Evolutionary conservation across 441 rosid species (phyloP).

Genomic region (Manihot esculenta): DNA sequence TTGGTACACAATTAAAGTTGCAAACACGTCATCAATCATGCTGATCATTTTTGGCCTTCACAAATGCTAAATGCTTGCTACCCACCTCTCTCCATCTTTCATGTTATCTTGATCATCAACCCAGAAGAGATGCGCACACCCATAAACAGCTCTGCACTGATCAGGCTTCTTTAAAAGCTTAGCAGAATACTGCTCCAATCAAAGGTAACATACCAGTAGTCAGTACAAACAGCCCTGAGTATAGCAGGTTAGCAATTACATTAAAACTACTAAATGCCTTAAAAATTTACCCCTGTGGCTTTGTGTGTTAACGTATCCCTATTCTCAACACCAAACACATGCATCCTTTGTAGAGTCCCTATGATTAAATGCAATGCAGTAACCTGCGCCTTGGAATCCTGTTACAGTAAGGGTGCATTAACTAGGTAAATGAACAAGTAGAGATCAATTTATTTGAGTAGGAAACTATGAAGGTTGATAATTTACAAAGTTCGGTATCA

Average conservation of each 20-base stretch:
- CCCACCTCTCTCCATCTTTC: slow-evolving; percentile 96
- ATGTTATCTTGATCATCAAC: slow-evolving; percentile 80
- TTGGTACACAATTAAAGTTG: neutral
- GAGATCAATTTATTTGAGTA: neutral
- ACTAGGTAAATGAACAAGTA: slow-evolving; percentile 15
- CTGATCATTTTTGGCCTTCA: neutral
- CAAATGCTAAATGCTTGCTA: neutral
- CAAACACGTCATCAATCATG: neutral
- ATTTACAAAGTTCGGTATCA: neutral
- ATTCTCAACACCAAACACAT: slow-evolving; percentile 95
- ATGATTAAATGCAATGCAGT: slow-evolving; percentile 85
- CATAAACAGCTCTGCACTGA: slow-evolving; percentile 97
- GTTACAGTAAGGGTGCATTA: slow-evolving; percentile 24
- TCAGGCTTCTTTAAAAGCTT: slow-evolving; percentile 98
- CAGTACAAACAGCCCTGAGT: slow-evolving; percentile 24
- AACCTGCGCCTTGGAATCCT: slow-evolving; percentile 97
- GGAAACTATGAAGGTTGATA: neutral
- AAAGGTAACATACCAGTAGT: slow-evolving; percentile 31
- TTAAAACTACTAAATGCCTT: slow-evolving; percentile 12
- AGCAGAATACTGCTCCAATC: slow-evolving; percentile 82
- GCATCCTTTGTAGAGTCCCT: slow-evolving; percentile 98
- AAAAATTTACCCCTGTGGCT: slow-evolving; percentile 89
- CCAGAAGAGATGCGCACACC: slow-evolving; percentile 97
- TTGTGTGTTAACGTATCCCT: slow-evolving; percentile 97
- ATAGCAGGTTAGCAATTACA: neutral